These are phyloP conservation scores for Chlorella ohadii DNA, from an alignment of 139 green algal genomes.

Conservation along the genomic window DNA sequence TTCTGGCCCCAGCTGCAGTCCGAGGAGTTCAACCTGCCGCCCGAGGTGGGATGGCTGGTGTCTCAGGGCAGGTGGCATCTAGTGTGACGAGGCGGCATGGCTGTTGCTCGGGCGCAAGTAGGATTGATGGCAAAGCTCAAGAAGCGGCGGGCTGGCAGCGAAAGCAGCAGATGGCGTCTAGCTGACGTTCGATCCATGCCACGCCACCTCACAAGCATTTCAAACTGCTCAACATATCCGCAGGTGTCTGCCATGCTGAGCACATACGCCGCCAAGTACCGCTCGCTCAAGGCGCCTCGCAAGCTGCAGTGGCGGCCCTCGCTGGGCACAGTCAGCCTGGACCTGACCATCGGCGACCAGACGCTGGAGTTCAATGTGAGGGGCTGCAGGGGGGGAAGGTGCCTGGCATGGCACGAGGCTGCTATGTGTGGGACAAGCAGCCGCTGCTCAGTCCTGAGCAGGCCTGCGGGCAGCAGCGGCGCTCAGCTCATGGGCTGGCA, in stretches of 20 bases:
- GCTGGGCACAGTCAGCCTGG: slow-evolving; percentile 82
- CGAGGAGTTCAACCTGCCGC: slow-evolving; percentile 64
- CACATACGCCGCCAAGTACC: slow-evolving; percentile 66
- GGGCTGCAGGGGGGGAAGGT: not conserved
- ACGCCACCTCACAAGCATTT: too few relatives aligned
- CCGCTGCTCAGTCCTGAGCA: not conserved
- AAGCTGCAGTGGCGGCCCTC: slow-evolving; percentile 85
- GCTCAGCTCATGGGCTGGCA: too few relatives aligned
- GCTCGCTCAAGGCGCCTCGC: slow-evolving; percentile 85
- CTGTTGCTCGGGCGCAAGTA: too few relatives aligned
- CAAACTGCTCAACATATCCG: too few relatives aligned
- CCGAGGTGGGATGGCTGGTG: slow-evolving; percentile 32
- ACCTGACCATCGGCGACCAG: slow-evolving; percentile 57
- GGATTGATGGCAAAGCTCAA: too few relatives aligned
- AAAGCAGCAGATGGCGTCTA: too few relatives aligned
- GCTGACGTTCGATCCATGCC: too few relatives aligned
- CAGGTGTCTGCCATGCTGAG: slow-evolving; percentile 41
- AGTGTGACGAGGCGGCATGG: too few relatives aligned
- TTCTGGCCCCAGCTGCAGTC: slow-evolving; percentile 86
- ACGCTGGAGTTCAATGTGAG: slow-evolving; percentile 59
- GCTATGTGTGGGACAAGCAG: too few relatives aligned
- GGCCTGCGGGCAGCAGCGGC: too few relatives aligned
- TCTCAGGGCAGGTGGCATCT: too few relatives aligned
- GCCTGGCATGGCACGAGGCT: not conserved
- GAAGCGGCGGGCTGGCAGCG: too few relatives aligned